These are phyloP conservation scores for Erysimum cheiranthoides DNA, from an alignment of 345 rosid genomes.

Conservation along the genomic window DNA sequence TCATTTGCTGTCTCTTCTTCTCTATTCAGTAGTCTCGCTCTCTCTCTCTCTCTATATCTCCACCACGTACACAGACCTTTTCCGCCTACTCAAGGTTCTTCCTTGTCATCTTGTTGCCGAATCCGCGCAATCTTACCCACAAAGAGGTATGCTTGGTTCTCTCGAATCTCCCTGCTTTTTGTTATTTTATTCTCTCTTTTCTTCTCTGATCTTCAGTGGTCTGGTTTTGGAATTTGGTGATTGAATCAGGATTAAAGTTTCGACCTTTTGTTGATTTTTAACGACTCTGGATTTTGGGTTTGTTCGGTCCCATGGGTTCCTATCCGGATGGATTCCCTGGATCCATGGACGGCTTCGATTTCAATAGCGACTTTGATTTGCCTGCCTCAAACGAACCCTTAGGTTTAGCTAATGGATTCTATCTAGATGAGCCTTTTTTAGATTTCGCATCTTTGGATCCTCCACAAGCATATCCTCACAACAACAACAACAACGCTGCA, in stretches of 20 bases:
- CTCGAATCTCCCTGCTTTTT: not conserved
- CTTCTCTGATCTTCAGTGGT: not conserved
- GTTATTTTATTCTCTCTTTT: not conserved
- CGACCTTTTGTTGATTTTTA: slow-evolving; percentile 24
- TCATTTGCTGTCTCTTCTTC: not conserved
- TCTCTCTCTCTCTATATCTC: slow-evolving; percentile 17
- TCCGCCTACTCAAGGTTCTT: slow-evolving; percentile 31
- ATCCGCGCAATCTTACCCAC: slow-evolving; percentile 13
- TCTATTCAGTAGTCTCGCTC: not conserved
- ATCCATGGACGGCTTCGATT: slow-evolving; percentile 38
- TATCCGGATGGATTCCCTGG: slow-evolving; percentile 42
- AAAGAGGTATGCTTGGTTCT: not conserved
- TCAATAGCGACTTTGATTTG: slow-evolving; percentile 46
- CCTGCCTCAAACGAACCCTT: slow-evolving; percentile 43
- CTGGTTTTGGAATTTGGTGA: slow-evolving; percentile 13
- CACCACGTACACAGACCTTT: slow-evolving; percentile 6
- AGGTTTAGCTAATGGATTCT: slow-evolving; percentile 46
- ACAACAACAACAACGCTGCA: slow-evolving; percentile 11
- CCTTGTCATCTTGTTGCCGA: slow-evolving; percentile 38
- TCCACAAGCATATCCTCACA: slow-evolving; percentile 41
- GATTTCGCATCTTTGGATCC: slow-evolving; percentile 42
- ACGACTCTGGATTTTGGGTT: not conserved
- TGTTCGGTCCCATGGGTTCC: slow-evolving; percentile 40
- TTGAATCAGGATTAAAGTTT: slow-evolving; percentile 38
- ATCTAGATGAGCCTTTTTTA: slow-evolving; percentile 46